Evolutionary conservation across 2,329 filamentous ascomycete genomes (phyloP), one percentile per base, ranked within the genome.

Genomic region (Colletotrichum liaoningense): DNA sequence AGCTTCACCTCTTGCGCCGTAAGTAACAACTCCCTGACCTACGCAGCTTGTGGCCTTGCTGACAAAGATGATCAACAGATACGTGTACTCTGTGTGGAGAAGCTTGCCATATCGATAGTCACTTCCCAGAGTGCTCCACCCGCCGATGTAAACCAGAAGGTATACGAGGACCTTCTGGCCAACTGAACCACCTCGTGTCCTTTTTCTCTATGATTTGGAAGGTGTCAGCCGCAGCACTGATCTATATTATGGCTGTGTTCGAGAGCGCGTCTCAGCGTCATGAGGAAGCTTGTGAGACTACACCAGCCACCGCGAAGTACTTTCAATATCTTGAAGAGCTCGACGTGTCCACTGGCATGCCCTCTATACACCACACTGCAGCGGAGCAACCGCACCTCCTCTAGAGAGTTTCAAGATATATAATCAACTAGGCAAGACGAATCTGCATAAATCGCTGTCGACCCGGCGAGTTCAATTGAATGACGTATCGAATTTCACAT

Each of bases 181-280:
- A 16, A 14, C 83, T 81, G 81, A 60, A 26, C 84, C 78, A 77
- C 83, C 9, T 46, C 83, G 81, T 84, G 80, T 80, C 84, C 77
- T 79, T 83, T 72, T 81, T 88, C 81, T 86, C 88, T 85, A 84
- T 86, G 81, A 82, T 85, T 80, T 85, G 85, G 86, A 85, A 83
- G 81, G 82, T 85, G 77, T 93, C 22, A 22, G 22, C 22, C 22
- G 22, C 22, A 22, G 22, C 22, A 22, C 22, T 22, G 22, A 22
- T 22, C 22, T 22, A 22, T 22, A 22, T 22, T 22, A 22, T 63
- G 88, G 92, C 66, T 87, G 86, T 74, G 83, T 93, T 74, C 84
- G 92, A 95, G 78, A 93, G 93, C 7, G 92, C 89, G 62, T 88
- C 89, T 14, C 80, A 87, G 54, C 93, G 95, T 78, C 88, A 93